Conservation (phyloP, 768 basidiomycete genomes). For the Amyloporia xantha region DNA sequence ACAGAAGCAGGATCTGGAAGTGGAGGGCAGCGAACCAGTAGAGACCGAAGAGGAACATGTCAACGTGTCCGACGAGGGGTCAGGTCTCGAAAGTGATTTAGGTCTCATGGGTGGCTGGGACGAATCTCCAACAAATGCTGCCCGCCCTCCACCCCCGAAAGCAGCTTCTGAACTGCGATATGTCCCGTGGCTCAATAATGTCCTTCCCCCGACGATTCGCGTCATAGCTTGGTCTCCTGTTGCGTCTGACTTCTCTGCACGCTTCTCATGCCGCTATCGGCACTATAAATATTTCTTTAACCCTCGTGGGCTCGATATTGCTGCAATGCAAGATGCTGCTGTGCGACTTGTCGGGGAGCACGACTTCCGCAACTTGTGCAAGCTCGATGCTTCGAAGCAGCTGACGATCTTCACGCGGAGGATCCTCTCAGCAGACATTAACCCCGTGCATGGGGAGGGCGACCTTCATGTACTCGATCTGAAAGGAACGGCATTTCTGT, state of each 20-base stretch:
- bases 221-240: conserved; percentile 94
- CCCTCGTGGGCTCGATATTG: conserved; percentile 55
- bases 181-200: conserved; percentile 71
- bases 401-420: conserved; percentile 70
- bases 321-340: conserved; percentile 72
- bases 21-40: conserved; percentile 11
- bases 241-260: conserved; percentile 68
- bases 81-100: conserved; percentile 33
- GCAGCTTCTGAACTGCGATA: conserved; percentile 59
- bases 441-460: conserved; percentile 29
- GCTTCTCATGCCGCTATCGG: conserved; percentile 78
- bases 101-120: conserved; percentile 31
- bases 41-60: too few species aligned
- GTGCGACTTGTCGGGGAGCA: conserved; percentile 73
- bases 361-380: conserved; percentile 95
- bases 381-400: conserved; percentile 88
- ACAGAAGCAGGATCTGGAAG: background rate
- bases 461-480: conserved; percentile 74
- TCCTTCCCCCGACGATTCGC: conserved; percentile 86
- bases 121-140: conserved; percentile 19
- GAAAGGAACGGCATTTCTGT: conserved; percentile 82
- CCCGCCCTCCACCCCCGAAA: conserved; percentile 10
- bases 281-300: conserved; percentile 99
- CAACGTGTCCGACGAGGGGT: conserved; percentile 14
- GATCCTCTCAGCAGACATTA: conserved; percentile 62